Evolutionary conservation across 108 stramenopile genomes (phyloP).

Genomic region (Tribonema minus): DNA sequence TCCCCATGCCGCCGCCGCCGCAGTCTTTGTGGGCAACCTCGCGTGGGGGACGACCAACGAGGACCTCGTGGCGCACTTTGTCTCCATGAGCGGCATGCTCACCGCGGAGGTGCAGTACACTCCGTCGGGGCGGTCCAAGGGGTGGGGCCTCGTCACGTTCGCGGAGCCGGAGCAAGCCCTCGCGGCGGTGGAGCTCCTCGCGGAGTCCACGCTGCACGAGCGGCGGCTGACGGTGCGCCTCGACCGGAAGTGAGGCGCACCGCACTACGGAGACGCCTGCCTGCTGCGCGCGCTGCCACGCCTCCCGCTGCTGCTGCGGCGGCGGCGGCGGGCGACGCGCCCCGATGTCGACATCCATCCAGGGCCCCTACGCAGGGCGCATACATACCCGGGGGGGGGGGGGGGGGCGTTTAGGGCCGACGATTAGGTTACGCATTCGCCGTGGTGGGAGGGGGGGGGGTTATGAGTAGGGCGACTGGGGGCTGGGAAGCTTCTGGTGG

Average conservation of each 20-base stretch:
- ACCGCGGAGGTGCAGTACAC: slow-evolving; percentile 29
- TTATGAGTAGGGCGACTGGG: too few species aligned
- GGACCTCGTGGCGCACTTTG: slow-evolving; percentile 12
- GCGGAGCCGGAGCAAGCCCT: neutral
- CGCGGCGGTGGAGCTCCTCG: neutral
- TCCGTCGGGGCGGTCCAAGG: slow-evolving; percentile 38
- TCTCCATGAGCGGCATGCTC: neutral
- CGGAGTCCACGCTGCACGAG: slow-evolving; percentile 14
- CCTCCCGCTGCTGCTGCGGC: neutral
- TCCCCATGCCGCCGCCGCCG: slow-evolving; percentile 9
- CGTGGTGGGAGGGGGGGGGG: too few species aligned
- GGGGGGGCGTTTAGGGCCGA: too few species aligned
- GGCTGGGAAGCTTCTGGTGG: too few species aligned
- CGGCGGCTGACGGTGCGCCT: slow-evolving; percentile 15
- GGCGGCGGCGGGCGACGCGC: neutral
- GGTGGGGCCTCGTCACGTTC: slow-evolving; percentile 38
- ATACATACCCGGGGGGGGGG: too few species aligned
- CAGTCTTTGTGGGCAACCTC: slow-evolving; percentile 46
- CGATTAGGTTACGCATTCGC: too few species aligned
- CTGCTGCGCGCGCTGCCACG: neutral
- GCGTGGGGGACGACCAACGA: slow-evolving; percentile 29
- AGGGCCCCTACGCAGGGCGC: too few species aligned
- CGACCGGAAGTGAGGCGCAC: slow-evolving; percentile 13
- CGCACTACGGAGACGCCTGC: neutral
- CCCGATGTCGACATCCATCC: too few species aligned